Percentiles rank a stretch among this genome's conserved stretches.
These are phyloP conservation scores for Esteya vermicola DNA, from an alignment of 2,329 filamentous ascomycete genomes.

Conservation along the genomic window DNA sequence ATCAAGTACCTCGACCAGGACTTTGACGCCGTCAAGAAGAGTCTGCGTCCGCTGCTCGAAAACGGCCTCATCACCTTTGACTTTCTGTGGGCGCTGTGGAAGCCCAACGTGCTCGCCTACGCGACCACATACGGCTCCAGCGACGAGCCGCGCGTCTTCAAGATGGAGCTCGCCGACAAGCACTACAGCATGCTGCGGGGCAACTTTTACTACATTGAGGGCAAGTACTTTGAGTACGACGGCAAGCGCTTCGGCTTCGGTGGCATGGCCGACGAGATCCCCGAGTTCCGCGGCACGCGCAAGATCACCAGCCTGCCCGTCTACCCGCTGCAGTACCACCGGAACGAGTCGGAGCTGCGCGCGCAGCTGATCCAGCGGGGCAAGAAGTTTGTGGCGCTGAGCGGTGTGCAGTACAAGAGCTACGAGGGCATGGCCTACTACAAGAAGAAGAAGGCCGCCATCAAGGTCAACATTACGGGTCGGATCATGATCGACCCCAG, in stretches of 20 bases:
- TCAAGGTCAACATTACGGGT: slow-evolving; percentile 75
- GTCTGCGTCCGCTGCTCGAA: slow-evolving; percentile 65
- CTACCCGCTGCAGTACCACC: slow-evolving; percentile 71
- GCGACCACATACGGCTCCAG: slow-evolving; percentile 61
- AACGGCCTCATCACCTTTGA: slow-evolving; percentile 81
- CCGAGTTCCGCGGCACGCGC: slow-evolving; percentile 63
- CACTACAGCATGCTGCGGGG: slow-evolving; percentile 56
- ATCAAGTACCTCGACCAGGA: slow-evolving; percentile 41
- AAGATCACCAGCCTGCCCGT: slow-evolving; percentile 68
- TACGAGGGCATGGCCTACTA: slow-evolving; percentile 76
- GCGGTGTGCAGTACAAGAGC: slow-evolving; percentile 69
- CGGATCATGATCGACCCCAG: slow-evolving; percentile 79
- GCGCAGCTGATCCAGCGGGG: slow-evolving; percentile 62
- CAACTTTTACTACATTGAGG: slow-evolving; percentile 64
- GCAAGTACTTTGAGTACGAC: slow-evolving; percentile 73
- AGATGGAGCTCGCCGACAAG: slow-evolving; percentile 62
- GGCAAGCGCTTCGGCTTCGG: slow-evolving; percentile 75
- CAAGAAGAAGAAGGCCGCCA: slow-evolving; percentile 61
- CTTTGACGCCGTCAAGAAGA: slow-evolving; percentile 64
- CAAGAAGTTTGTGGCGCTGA: slow-evolving; percentile 69
- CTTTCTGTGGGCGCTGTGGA: slow-evolving; percentile 77
- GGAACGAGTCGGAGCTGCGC: slow-evolving; percentile 50
- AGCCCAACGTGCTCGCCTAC: slow-evolving; percentile 70
- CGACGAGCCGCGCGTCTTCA: slow-evolving; percentile 71
- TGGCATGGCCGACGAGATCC: slow-evolving; percentile 53